These are phyloP conservation scores for Aspergillus steynii DNA, from an alignment of 495 filamentous ascomycete genomes.

Conservation along the genomic window DNA sequence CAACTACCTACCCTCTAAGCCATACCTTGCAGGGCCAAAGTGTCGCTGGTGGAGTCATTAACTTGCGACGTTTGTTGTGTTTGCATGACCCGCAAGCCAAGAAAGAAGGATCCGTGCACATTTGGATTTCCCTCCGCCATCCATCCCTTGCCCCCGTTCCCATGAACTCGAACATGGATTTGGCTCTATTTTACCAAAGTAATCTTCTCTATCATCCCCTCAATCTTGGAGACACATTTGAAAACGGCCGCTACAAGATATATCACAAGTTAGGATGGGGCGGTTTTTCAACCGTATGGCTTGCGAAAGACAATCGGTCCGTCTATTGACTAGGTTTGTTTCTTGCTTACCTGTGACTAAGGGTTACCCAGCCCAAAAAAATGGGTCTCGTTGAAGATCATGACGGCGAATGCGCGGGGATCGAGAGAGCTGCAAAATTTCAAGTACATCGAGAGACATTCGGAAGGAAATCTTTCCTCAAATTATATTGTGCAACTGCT, in stretches of 20 bases:
- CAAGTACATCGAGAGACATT: conserved; percentile 6
- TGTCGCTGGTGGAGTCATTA: no score
- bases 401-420: conserved; percentile 20
- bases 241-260: conserved; percentile 79
- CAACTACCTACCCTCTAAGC: no score
- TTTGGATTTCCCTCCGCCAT: no score
- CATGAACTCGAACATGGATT: conserved; percentile 3
- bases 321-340: conserved; percentile 3
- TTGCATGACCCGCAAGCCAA: no score
- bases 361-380: conserved; percentile 22
- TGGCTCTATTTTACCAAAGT: conserved; percentile 11
- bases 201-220: conserved; percentile 65
- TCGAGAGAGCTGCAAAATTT: conserved; percentile 23
- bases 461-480: conserved; percentile 11
- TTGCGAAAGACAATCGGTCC: conserved; percentile 42
- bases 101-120: no score
- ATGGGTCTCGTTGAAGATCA: conserved; percentile 43
- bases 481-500: conserved; percentile 35
- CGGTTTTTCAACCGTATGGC: conserved; percentile 87
- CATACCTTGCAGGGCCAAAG: no score
- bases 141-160: neutral
- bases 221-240: conserved; percentile 78
- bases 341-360: conserved; percentile 13
- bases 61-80: no score
- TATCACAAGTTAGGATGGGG: conserved; percentile 87